These are phyloP conservation scores for Nepenthes alata DNA, from an alignment of 179 eudicot species.

Conservation along the genomic window DNA sequence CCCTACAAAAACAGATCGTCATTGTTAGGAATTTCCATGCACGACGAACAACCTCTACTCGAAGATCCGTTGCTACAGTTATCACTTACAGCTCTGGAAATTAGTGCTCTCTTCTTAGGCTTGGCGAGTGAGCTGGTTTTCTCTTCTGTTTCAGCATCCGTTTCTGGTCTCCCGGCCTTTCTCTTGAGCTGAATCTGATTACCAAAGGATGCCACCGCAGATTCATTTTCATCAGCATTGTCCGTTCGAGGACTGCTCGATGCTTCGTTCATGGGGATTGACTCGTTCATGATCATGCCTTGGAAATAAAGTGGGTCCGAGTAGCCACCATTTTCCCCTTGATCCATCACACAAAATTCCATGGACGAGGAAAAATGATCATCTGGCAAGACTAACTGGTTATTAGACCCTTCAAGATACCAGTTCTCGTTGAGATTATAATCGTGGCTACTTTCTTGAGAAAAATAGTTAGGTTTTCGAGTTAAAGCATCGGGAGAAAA, in stretches of 20 bases:
- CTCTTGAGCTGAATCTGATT: conserved; percentile 24
- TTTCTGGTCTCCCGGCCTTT: conserved; percentile 12
- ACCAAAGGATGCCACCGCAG: conserved; percentile 12
- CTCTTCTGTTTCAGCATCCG: conserved; percentile 3
- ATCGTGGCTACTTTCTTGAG: conserved; percentile 25
- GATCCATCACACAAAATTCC: conserved; percentile 8
- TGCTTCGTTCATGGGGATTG: conserved; percentile 11
- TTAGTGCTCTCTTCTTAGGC: conserved; percentile 41
- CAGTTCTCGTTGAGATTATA: conserved; percentile 9
- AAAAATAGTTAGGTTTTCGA: conserved; percentile 11
- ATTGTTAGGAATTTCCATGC: not conserved
- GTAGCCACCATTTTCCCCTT: conserved; percentile 2
- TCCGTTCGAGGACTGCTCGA: conserved; percentile 4
- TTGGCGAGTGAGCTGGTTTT: not conserved
- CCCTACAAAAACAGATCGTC: conserved; percentile 21
- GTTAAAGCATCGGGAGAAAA: conserved; percentile 5
- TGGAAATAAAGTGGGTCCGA: conserved; percentile 15
- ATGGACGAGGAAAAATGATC: conserved; percentile 9
- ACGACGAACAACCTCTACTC: not conserved
- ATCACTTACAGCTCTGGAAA: conserved; percentile 34
- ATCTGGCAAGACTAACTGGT: conserved; percentile 7
- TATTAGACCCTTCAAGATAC: conserved; percentile 6
- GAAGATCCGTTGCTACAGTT: not conserved
- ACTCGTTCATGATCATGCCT: conserved; percentile 13
- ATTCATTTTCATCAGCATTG: conserved; percentile 6